A percentile compares a stretch with the other conserved stretches of the same genome.
phyloP scores from a whole-genome alignment of 2,329 filamentous ascomycete genomes.

The Fonsecaea nubica region DNA sequence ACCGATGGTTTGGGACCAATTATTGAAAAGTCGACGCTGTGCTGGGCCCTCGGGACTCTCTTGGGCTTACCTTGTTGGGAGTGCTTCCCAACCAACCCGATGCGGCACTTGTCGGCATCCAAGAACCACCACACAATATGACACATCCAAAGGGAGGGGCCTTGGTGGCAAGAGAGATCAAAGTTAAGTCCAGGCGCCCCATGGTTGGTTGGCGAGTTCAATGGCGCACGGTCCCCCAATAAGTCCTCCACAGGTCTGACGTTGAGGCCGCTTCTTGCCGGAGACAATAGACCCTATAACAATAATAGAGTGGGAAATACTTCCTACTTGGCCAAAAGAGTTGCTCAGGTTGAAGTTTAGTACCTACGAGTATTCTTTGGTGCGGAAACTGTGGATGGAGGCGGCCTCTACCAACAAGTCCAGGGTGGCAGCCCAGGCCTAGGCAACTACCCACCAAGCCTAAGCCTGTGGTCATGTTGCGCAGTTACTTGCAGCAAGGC shows the following conservation, averaged over 20 bases:
- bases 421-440: background rate
- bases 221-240: background rate
- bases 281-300: background rate
- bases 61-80: background rate
- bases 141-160: background rate
- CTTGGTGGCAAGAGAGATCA: constrained; percentile 6
- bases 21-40: background rate
- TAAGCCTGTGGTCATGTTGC: background rate
- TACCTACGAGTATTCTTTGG: no score
- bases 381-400: background rate
- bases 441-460: background rate
- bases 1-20: constrained; percentile 3
- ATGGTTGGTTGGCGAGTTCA: background rate
- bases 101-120: background rate
- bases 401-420: background rate
- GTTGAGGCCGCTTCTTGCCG: background rate
- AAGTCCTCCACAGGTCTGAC: background rate
- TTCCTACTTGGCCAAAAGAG: background rate
- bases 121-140: background rate
- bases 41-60: background rate
- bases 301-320: background rate
- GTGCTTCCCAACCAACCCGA: constrained; percentile 2
- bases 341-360: background rate
- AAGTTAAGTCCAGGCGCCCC: constrained; percentile 1
- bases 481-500: background rate